Base-by-base conservation (phyloP, 2,329 filamentous ascomycete species). In the Aspergillus fumigatus region DNA sequence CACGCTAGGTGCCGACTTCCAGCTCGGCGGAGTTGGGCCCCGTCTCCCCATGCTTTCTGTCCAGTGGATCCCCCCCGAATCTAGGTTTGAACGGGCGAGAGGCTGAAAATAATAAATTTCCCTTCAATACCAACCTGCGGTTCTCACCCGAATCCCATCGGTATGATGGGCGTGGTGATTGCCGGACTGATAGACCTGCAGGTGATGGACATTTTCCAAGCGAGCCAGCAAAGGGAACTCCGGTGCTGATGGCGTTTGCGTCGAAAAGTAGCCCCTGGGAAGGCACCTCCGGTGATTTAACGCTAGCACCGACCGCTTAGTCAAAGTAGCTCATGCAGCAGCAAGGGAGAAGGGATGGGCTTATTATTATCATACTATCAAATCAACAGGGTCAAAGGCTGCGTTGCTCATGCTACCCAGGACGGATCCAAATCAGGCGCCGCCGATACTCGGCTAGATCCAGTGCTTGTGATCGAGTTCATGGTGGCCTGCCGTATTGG, bases 391-490 rank as follows among this genome's bases (percentile, higher is more conserved):
- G 71, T 75, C 27, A 75, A 69, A 1, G 63, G 63, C 63, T 0
- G 72, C 73, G 4, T 77, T 75, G 2, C 70, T 67, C 4, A 73
- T 74, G 35, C 73, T 68, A 1, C 75, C 74, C 0, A 78, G 63
- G 0, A 74, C 75, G 51, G 76, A 75, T 0, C 70, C 71, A 35
- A 75, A 77, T 4, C 77, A 56, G 0, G 65, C 72, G 2, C 73
- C 70, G 0, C 69, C 75, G 0, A 77, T 59, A 1, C 68, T 74
- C 0, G 75, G 74, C 29, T 67, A 73, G 7, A 78, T 74, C 73
- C 74, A 78, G 40, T 77, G 75, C 74, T 26, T 66, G 4, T 55
- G 41, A 35, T 73, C 69, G 10, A 73, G 50, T 17, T 66, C 64
- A 32, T 65, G 63, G 19, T 62, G 52, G 14, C 58, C 55, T 25